Evolutionary conservation across 2,329 filamentous ascomycete species (phyloP).

Genomic region (Botrytis byssoidea): DNA sequence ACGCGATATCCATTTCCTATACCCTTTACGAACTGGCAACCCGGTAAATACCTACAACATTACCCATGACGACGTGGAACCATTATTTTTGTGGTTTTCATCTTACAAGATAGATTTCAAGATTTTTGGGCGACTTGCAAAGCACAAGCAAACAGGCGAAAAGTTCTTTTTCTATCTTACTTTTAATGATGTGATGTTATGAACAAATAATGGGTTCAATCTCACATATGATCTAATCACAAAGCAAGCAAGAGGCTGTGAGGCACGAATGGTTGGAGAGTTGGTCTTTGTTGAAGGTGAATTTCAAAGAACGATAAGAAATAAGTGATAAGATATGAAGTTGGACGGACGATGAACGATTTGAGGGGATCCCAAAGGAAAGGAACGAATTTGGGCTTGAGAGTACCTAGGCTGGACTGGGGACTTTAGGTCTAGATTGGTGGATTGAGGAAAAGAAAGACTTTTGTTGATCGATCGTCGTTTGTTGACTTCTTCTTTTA

Average conservation of each 20-base stretch:
- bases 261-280: conserved; percentile 26
- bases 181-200: conserved; percentile 22
- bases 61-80: conserved; percentile 35
- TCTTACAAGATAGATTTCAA: conserved; percentile 19
- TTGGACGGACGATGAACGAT: conserved; percentile 8
- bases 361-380: neutral
- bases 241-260: conserved; percentile 25
- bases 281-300: conserved; percentile 35
- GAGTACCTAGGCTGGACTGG: neutral
- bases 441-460: conserved; percentile 29
- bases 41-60: conserved; percentile 38
- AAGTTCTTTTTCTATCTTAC: conserved; percentile 16
- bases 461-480: neutral
- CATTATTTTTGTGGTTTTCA: conserved; percentile 21
- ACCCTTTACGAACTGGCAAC: conserved; percentile 38
- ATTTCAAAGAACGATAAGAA: conserved; percentile 30
- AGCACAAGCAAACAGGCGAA: conserved; percentile 10
- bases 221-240: conserved; percentile 27
- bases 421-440: conserved; percentile 20
- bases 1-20: conserved; percentile 37
- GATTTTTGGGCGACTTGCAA: conserved; percentile 12
- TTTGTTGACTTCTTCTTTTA: neutral
- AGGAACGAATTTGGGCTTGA: neutral
- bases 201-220: conserved; percentile 16
- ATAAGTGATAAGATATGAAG: conserved; percentile 1